A percentile compares a stretch with the other conserved stretches of the same genome.
These are phyloP conservation scores for Thuidium tamariscinum DNA, from an alignment of 225 moss, liverwort and hornwort species.

Conservation along the genomic window DNA sequence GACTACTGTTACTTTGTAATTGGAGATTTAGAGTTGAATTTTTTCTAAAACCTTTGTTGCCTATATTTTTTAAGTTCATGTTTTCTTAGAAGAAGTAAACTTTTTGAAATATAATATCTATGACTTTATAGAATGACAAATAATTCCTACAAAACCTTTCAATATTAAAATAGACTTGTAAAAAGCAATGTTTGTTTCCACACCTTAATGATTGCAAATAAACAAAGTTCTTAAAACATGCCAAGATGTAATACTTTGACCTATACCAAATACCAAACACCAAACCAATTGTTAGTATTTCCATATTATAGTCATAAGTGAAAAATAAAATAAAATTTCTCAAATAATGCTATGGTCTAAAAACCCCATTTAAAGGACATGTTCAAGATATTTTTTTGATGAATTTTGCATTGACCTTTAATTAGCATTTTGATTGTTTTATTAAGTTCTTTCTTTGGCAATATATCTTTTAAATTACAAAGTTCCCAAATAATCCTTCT, in stretches of 20 bases:
- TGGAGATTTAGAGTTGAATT: neutral
- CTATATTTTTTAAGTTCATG: too few species aligned
- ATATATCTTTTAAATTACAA: neutral
- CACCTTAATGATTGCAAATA: neutral
- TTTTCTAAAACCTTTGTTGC: too few species aligned
- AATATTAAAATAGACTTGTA: neutral
- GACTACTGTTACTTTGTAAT: neutral
- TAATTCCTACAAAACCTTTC: neutral
- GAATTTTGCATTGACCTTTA: neutral
- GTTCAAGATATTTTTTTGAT: too few species aligned
- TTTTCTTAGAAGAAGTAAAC: too few species aligned
- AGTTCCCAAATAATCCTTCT: neutral
- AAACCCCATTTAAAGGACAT: neutral
- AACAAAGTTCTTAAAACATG: neutral
- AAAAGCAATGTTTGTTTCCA: too few species aligned
- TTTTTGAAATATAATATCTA: too few species aligned
- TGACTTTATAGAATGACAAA: too few species aligned
- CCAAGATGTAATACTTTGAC: neutral
- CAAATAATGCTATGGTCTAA: neutral
- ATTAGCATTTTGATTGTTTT: neutral
- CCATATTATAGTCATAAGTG: too few species aligned
- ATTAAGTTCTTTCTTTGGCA: neutral
- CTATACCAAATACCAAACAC: rapidly evolving
- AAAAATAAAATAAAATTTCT: neutral
- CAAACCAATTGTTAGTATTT: too few species aligned